Evolutionary conservation across 108 stramenopile genomes (phyloP).

Genomic region (Pseudonitzschia delicatissima): DNA sequence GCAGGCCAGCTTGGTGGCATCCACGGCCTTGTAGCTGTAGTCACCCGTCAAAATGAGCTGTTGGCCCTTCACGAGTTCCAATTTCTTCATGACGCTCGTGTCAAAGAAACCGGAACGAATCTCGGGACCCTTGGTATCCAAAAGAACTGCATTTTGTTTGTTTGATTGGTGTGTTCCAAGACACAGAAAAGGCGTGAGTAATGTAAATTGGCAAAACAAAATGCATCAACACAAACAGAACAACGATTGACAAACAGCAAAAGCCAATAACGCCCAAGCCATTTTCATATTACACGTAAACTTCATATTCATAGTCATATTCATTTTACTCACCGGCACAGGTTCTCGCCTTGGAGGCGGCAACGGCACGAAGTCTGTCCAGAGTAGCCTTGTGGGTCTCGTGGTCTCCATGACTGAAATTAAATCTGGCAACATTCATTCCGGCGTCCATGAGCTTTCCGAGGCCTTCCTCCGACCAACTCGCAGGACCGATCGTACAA

Average conservation of each 20-base stretch:
- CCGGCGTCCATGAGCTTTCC: conserved; percentile 74
- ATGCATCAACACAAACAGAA: no score
- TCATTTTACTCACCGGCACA: conserved; percentile 25
- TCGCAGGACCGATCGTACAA: conserved; percentile 78
- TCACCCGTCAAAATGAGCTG: conserved; percentile 67
- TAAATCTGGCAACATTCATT: conserved; percentile 84
- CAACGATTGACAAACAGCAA: not conserved
- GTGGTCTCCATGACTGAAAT: conserved; percentile 90
- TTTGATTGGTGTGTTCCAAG: no score
- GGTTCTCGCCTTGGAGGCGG: conserved; percentile 52
- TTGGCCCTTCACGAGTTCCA: conserved; percentile 58
- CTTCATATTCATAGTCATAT: no score
- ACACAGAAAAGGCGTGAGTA: no score
- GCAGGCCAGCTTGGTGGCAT: conserved; percentile 62
- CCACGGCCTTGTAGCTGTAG: conserved; percentile 51
- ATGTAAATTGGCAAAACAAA: no score
- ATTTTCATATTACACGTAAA: not conserved
- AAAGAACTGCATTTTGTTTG: conserved; percentile 51
- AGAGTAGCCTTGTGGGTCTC: conserved; percentile 62
- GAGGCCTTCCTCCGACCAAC: conserved; percentile 69
- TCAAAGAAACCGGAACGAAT: conserved; percentile 90
- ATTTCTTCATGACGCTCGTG: conserved; percentile 51
- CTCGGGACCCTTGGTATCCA: conserved; percentile 92
- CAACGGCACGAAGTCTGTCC: conserved; percentile 63
- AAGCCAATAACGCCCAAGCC: not conserved